Conservation (phyloP, 1,284 basidiomycete species). For the Cystobasidiaceae sp. region DNA sequence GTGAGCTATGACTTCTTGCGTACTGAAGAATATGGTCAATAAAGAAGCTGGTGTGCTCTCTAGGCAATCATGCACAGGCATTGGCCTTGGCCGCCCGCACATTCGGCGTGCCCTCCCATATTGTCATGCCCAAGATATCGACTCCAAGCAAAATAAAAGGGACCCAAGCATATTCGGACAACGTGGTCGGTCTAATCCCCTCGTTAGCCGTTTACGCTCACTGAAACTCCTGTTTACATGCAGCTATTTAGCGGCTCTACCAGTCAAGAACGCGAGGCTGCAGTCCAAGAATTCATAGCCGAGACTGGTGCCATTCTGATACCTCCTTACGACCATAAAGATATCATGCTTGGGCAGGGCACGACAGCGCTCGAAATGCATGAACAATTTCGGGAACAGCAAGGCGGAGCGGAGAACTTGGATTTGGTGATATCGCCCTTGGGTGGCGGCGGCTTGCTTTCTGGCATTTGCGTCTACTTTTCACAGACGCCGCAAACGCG, state of each 20-base stretch:
- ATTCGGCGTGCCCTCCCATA: slow-evolving; percentile 23
- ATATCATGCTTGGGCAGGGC: slow-evolving; percentile 31
- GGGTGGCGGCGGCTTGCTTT: slow-evolving; percentile 30
- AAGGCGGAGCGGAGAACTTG: not conserved
- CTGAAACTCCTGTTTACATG: not conserved
- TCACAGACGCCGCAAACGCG: slow-evolving; percentile 15
- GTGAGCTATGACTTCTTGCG: not conserved
- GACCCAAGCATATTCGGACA: slow-evolving; percentile 26
- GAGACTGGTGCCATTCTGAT: slow-evolving; percentile 28
- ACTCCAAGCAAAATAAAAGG: slow-evolving; percentile 30
- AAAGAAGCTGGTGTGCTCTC: not conserved
- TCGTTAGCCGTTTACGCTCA: not conserved
- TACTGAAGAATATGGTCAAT: not conserved
- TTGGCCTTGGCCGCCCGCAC: slow-evolving; percentile 28
- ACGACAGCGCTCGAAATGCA: slow-evolving; percentile 31
- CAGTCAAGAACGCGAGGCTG: slow-evolving; percentile 23
- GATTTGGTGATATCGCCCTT: slow-evolving; percentile 28
- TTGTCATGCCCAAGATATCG: slow-evolving; percentile 31
- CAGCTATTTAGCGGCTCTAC: slow-evolving; percentile 31
- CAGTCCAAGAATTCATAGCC: slow-evolving; percentile 9
- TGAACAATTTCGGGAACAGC: slow-evolving; percentile 9
- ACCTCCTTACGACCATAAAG: slow-evolving; percentile 31
- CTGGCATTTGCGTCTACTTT: slow-evolving; percentile 25
- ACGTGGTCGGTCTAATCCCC: slow-evolving; percentile 9
- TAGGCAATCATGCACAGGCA: slow-evolving; percentile 34